Conservation (phyloP, 2,329 filamentous ascomycete genomes). For the Monosporascus sp. region DNA sequence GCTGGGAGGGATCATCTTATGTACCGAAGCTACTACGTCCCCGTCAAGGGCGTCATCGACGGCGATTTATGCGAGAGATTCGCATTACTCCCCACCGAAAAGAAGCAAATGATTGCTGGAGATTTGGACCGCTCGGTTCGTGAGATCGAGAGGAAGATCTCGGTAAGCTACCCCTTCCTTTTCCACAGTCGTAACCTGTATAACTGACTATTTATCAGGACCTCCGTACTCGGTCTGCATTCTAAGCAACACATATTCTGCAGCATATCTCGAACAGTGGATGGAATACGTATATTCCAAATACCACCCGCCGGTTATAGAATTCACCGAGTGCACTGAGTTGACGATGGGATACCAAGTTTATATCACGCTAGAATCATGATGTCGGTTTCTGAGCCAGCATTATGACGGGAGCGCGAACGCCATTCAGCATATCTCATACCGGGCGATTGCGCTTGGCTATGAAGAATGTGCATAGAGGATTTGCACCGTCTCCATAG, state of each 20-base stretch:
- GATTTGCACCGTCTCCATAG: too few relatives aligned
- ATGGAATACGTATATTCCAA: too few relatives aligned
- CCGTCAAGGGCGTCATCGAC: conserved; percentile 94
- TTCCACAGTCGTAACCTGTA: background rate
- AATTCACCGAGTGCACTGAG: too few relatives aligned
- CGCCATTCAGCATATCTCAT: too few relatives aligned
- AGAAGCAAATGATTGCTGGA: conserved; percentile 90
- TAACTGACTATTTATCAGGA: conserved; percentile 36
- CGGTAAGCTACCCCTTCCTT: conserved; percentile 38
- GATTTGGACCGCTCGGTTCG: conserved; percentile 86
- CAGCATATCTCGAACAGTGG: too few relatives aligned
- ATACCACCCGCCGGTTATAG: too few relatives aligned
- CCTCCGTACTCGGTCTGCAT: conserved; percentile 54
- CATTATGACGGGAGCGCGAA: too few relatives aligned
- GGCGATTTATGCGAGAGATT: conserved; percentile 95
- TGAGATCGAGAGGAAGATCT: conserved; percentile 95
- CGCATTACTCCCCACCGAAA: conserved; percentile 74
- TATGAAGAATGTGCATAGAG: too few relatives aligned
- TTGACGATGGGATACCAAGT: too few relatives aligned
- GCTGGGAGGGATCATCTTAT: conserved; percentile 93
- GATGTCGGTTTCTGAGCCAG: too few relatives aligned
- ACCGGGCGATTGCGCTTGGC: conserved; percentile 6
- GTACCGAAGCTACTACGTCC: conserved; percentile 92
- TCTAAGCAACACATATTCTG: conserved; percentile 33
- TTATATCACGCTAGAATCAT: too few relatives aligned